phyloP scores from a whole-genome alignment of 495 filamentous ascomycete species.

The Aspergillus asperescens region DNA sequence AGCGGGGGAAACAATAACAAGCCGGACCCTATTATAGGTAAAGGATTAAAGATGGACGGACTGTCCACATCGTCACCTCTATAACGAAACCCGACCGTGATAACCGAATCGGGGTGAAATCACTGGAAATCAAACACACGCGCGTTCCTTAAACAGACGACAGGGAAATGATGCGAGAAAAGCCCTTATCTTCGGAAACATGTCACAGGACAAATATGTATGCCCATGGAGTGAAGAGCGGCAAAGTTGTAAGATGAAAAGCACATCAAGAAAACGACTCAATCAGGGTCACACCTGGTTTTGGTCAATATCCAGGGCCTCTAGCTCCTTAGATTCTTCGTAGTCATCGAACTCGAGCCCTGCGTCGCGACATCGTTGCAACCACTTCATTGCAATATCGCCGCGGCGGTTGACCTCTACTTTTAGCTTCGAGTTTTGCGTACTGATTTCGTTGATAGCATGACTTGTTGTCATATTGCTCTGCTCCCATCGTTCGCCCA shows the following conservation, averaged over 20 bases:
- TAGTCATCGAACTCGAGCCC: constrained; percentile 57
- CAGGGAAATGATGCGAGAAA: constrained; percentile 1
- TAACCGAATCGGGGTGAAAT: background rate
- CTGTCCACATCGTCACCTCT: background rate
- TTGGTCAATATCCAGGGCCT: constrained; percentile 38
- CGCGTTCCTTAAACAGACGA: background rate
- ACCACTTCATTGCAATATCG: constrained; percentile 60
- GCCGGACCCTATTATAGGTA: constrained; percentile 5
- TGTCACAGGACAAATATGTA: background rate
- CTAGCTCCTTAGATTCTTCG: constrained; percentile 40
- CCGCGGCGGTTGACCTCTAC: constrained; percentile 59
- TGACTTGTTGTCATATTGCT: constrained; percentile 94
- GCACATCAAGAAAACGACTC: background rate
- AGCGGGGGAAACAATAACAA: constrained; percentile 2
- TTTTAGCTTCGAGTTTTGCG: constrained; percentile 87
- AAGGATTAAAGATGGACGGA: background rate
- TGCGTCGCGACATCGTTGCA: constrained; percentile 70
- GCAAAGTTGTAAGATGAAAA: constrained; percentile 8
- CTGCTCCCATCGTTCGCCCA: constrained; percentile 94
- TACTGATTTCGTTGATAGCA: constrained; percentile 84
- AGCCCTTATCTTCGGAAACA: constrained; percentile 9
- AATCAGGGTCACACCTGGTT: constrained; percentile 17
- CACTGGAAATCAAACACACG: background rate
- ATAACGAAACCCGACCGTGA: background rate
- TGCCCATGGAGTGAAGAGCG: background rate